Evolutionary conservation across 129 eudicot species (phyloP).

Genomic region (Cynara cardunculus): DNA sequence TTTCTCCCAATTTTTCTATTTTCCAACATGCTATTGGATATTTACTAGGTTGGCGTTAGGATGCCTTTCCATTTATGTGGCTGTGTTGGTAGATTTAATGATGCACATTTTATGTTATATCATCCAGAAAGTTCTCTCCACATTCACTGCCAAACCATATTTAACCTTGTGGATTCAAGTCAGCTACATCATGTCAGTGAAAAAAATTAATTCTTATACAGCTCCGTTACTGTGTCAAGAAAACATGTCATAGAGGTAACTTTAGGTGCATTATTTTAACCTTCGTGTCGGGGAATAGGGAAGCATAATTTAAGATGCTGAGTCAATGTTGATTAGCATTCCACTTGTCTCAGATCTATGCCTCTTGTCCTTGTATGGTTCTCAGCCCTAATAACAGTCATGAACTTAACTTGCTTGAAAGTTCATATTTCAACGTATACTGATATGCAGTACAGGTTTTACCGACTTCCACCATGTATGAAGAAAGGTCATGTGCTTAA

Average conservation of each 20-base stretch:
- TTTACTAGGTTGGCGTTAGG: not conserved
- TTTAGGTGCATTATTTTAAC: not conserved
- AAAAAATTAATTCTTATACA: too few relatives aligned
- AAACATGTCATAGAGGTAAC: not conserved
- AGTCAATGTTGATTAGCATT: not conserved
- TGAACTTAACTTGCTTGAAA: not conserved
- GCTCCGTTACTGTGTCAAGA: not conserved
- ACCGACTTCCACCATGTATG: not conserved
- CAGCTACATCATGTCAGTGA: not conserved
- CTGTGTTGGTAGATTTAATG: not conserved
- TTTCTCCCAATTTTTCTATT: not conserved
- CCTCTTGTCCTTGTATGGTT: not conserved
- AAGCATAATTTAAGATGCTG: not conserved
- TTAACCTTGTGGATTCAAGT: not conserved
- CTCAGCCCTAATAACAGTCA: not conserved
- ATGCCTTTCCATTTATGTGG: not conserved
- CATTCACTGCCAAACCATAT: not conserved
- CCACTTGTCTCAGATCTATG: not conserved
- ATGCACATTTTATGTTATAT: not conserved
- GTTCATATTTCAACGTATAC: not conserved
- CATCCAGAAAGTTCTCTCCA: not conserved
- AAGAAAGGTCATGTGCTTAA: not conserved
- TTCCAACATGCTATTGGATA: not conserved
- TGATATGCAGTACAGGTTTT: not conserved
- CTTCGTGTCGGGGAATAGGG: not conserved